Evolutionary conservation across 176 grass and related monocot genomes (phyloP), one percentile per base, ranked within the genome.

Genomic region (Microstegium vimineum): DNA sequence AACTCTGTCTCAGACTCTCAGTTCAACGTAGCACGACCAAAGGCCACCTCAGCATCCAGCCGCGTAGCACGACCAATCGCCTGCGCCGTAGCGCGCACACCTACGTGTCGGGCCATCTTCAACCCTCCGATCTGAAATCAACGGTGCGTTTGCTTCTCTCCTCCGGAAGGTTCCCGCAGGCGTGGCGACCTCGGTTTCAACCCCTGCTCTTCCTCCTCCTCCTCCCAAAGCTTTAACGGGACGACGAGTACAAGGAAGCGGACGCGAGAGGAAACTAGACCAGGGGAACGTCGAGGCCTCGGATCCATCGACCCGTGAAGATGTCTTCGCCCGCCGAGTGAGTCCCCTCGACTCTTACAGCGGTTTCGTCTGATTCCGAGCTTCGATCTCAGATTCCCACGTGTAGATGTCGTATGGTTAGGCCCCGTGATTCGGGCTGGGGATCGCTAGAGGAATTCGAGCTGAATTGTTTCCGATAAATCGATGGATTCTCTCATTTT

Each of bases 281-380:
- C 10, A 62, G 37, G 10, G 74, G 62, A 56, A 47, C 36, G 16
- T 62, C 13, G 67, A 85, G 47, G 22, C 20, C 30, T 80, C 25
- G 63, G 49, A 68, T 84, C 70, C 33, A 62, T 72, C 52, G 51
- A 62, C 73, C 17, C 65, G 13, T 61, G 64, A 71, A 66, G 49
- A 95, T 95, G 93, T 90, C 90, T 51, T 88, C 93, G 30, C 93
- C 93, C 17, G 90, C 49, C 35, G 93, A 93, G 90, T 95, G 75
- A 93, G 93, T 89, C 26, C 33, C 66, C 26, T 84, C 33, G 20
- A 18, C 12, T 41, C 51, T 62, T 72, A 1, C 9, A 37, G 11
- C 2, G 30, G 33, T 60, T 31, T 56, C 22, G 10, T 33, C 42
- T 30, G 63, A 11, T 42, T 22, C 8, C 23, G 20, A 26, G 8